Evolutionary conservation across 2,329 filamentous ascomycete genomes (phyloP), one percentile per base, ranked within the genome.

Genomic region (Pyrenophora teres): DNA sequence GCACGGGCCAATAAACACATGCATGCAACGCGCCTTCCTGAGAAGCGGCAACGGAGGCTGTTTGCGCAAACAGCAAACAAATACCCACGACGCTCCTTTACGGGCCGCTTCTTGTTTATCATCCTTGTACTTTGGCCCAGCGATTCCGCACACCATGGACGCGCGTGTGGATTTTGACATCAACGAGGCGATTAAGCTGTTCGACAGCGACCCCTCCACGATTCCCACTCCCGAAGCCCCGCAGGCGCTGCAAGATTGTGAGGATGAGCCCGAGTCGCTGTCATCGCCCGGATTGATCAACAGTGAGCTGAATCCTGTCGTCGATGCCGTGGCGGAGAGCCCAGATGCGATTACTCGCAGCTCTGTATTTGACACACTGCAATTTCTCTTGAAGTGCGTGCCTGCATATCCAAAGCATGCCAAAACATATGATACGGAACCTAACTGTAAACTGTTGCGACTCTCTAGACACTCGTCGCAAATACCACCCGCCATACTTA

Each of bases 331-430:
- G 23, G 92, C 92, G 47, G 92, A 95, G 70, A 96, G 88, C 70
- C 92, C 94, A 43, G 93, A 97, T 75, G 89, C 89, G 54, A 87
- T 99, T 62, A 87, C 86, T 57, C 87, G 87, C 75, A 84, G 86
- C 67, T 83, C 86, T 44, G 83, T 87, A 60, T 92, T 97, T 78
- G 93, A 99, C 78, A 96, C 92, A 56, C 76, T 99, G 64, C 93
- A 97, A 75, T 96, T 96, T 71, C 80, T 99, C 53, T 83, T 99
- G 78, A 99, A 99, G 93, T 97, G 85, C 81, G 91, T 84, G 69
- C 82, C 84, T 76, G 80, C 78, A 72, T 81, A 78, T 71, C 72
- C 68, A 67, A 61, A 67, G 52, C 31, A 67, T 54, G 66, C 65
- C 36, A 64, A 57, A 48, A 39, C 52, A 52, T 50, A 68, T 59